Percentiles rank a stretch among this genome's conserved stretches.
phyloP scores from a whole-genome alignment of 1,284 basidiomycete genomes.

The Apiotrichum brassicae region DNA sequence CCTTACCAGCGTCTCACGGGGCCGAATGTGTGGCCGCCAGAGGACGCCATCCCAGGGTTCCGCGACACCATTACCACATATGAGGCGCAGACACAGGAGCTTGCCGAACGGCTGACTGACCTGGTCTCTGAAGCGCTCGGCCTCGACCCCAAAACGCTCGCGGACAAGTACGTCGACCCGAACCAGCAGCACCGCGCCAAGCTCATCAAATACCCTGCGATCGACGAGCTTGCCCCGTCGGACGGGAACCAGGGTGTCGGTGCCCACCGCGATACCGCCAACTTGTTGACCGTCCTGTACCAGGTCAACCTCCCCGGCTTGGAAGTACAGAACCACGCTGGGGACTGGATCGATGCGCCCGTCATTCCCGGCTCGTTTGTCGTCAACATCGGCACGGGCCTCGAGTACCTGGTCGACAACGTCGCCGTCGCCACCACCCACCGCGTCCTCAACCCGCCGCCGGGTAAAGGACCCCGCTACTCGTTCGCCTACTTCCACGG shows the following conservation, averaged over 20 bases:
- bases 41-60: slow-evolving; percentile 9
- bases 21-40: slow-evolving; percentile 12
- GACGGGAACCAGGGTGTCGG: slow-evolving; percentile 20
- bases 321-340: slow-evolving; percentile 62
- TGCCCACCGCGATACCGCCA: slow-evolving; percentile 18
- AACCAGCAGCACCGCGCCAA: slow-evolving; percentile 19
- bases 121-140: slow-evolving; percentile 14
- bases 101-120: slow-evolving; percentile 10
- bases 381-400: slow-evolving; percentile 75
- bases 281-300: slow-evolving; percentile 63
- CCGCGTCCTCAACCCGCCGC: slow-evolving; percentile 62
- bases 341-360: slow-evolving; percentile 60
- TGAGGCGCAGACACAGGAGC: slow-evolving; percentile 3
- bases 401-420: slow-evolving; percentile 84
- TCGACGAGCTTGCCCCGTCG: slow-evolving; percentile 8
- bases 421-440: slow-evolving; percentile 80
- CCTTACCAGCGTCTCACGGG: slow-evolving; percentile 15
- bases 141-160: slow-evolving; percentile 6
- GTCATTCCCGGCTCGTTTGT: slow-evolving; percentile 61
- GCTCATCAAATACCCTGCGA: slow-evolving; percentile 19
- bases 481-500: slow-evolving; percentile 61
- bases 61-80: slow-evolving; percentile 4
- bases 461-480: slow-evolving; percentile 62
- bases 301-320: slow-evolving; percentile 51
- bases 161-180: slow-evolving; percentile 7